These are phyloP conservation scores for Quercus gilva DNA, from an alignment of 306 rosid species.

Conservation along the genomic window DNA sequence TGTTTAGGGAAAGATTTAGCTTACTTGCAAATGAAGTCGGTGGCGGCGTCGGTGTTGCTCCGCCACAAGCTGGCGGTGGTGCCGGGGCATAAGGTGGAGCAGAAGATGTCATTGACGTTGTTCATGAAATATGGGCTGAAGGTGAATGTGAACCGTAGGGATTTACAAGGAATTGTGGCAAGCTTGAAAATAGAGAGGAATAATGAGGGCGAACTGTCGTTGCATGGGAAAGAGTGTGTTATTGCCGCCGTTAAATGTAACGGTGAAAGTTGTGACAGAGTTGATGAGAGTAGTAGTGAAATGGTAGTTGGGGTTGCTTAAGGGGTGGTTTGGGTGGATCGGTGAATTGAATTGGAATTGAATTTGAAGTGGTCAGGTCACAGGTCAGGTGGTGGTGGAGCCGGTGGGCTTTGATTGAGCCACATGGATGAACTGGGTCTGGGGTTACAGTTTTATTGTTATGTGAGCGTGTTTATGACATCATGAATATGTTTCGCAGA, in stretches of 20 bases:
- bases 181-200: constrained; percentile 33
- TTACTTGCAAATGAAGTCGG: constrained; percentile 84
- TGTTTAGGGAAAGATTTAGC: constrained; percentile 93
- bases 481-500: not conserved
- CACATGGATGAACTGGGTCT: not conserved
- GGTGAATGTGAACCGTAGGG: constrained; percentile 65
- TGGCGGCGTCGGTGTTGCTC: constrained; percentile 73
- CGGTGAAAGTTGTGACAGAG: constrained; percentile 11
- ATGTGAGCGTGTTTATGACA: not conserved
- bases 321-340: not conserved
- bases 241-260: constrained; percentile 9
- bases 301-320: constrained; percentile 16
- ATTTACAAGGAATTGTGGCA: constrained; percentile 45
- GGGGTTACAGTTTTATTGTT: not conserved
- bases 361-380: not conserved
- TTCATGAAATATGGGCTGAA: constrained; percentile 88
- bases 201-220: not conserved
- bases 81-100: constrained; percentile 76
- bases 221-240: constrained; percentile 9
- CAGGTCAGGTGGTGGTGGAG: not conserved
- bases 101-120: constrained; percentile 84
- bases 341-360: not conserved
- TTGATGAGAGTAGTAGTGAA: not conserved
- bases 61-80: constrained; percentile 67
- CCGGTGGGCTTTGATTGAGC: not conserved